Evolutionary conservation across 306 rosid genomes (phyloP).

Genomic region (Trifolium pratense): DNA sequence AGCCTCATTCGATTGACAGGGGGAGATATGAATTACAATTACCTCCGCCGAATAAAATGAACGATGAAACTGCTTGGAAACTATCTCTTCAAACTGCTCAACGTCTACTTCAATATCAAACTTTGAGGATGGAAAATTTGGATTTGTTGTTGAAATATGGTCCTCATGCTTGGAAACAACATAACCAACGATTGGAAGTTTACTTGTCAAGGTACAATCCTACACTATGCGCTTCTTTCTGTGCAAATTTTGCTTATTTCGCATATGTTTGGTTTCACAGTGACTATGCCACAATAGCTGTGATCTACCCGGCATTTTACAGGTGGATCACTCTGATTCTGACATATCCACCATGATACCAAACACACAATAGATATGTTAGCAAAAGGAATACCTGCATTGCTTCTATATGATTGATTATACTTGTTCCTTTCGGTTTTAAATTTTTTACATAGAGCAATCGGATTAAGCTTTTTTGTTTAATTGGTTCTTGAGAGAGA

Average conservation of each 20-base stretch:
- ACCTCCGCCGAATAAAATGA: constrained; percentile 63
- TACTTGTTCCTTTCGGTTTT: not conserved
- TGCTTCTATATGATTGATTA: constrained; percentile 21
- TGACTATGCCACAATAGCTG: no score
- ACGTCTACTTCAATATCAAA: constrained; percentile 71
- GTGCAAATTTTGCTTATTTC: not conserved
- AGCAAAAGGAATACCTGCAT: constrained; percentile 7
- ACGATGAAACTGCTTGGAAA: constrained; percentile 91
- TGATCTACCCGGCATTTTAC: no score
- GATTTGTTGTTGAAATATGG: constrained; percentile 85
- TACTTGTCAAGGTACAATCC: constrained; percentile 63
- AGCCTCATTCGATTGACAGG: constrained; percentile 81
- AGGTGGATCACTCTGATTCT: no score
- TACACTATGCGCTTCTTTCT: not conserved
- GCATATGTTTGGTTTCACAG: no score
- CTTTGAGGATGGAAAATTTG: constrained; percentile 85
- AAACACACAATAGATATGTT: no score
- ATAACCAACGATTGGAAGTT: constrained; percentile 76
- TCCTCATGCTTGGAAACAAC: constrained; percentile 84
- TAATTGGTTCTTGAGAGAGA: not conserved
- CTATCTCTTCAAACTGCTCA: constrained; percentile 78
- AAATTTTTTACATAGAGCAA: not conserved
- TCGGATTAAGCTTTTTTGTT: not conserved
- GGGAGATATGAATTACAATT: constrained; percentile 69
- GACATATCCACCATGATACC: no score